These are phyloP conservation scores for Pezicula neosporulosa DNA, from an alignment of 2,329 filamentous ascomycete genomes.

Conservation along the genomic window DNA sequence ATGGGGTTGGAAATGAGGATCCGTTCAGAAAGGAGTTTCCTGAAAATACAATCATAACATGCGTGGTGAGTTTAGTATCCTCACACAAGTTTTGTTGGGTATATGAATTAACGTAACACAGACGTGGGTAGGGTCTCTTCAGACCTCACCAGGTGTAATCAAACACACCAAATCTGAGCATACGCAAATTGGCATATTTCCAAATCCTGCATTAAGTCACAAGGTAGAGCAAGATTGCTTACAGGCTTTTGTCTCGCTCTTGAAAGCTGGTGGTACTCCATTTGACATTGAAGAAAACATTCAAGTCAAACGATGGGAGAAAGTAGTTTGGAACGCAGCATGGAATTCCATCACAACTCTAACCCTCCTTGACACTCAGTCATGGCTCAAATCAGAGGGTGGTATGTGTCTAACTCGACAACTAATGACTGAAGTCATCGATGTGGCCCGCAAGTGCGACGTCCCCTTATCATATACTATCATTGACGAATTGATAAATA, in stretches of 20 bases:
- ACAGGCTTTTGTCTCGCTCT: slow-evolving; percentile 35
- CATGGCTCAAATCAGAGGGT: slow-evolving; percentile 42
- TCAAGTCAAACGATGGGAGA: slow-evolving; percentile 55
- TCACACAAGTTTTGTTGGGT: not conserved
- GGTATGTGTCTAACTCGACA: slow-evolving; percentile 47
- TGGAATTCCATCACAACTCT: slow-evolving; percentile 61
- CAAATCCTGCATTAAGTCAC: slow-evolving; percentile 29
- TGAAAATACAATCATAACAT: slow-evolving; percentile 48
- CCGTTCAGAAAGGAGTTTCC: slow-evolving; percentile 48
- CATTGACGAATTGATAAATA: slow-evolving; percentile 43
- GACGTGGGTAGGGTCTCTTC: slow-evolving; percentile 51
- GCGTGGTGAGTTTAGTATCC: slow-evolving; percentile 40
- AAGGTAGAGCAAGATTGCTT: slow-evolving; percentile 34
- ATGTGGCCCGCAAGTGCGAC: slow-evolving; percentile 52
- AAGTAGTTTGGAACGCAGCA: slow-evolving; percentile 56
- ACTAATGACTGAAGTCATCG: slow-evolving; percentile 49
- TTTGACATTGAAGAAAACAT: slow-evolving; percentile 49
- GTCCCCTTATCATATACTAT: slow-evolving; percentile 42
- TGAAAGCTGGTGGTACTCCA: slow-evolving; percentile 39
- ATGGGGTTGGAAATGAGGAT: slow-evolving; percentile 58
- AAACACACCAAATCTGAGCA: slow-evolving; percentile 49
- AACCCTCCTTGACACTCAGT: slow-evolving; percentile 47
- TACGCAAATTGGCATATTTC: slow-evolving; percentile 51
- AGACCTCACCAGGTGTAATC: slow-evolving; percentile 45
- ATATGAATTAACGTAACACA: slow-evolving; percentile 12